Conservation (phyloP, 2,329 filamentous ascomycete species). For the Aureobasidium musti region DNA sequence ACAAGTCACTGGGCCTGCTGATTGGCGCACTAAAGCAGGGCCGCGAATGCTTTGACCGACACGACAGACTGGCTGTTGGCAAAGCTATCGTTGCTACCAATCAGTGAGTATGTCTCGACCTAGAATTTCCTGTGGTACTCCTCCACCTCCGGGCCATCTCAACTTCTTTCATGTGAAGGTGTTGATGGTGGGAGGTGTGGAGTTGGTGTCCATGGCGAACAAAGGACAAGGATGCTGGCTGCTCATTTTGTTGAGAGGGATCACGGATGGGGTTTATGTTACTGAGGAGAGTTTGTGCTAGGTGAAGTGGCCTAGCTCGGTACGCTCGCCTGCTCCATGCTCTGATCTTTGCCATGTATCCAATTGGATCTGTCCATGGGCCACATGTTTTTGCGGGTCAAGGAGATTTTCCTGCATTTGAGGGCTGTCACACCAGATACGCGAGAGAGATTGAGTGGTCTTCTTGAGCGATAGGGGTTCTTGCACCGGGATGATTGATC, state of each 20-base stretch:
- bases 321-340: too few relatives aligned
- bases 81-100: slow-evolving; percentile 22
- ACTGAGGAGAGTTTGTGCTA: too few relatives aligned
- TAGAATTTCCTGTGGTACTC: background rate
- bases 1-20: slow-evolving; percentile 62
- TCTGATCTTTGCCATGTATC: background rate
- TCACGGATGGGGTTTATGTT: background rate
- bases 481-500: slow-evolving; percentile 9
- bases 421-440: background rate
- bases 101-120: background rate
- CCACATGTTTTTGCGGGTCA: background rate
- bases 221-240: slow-evolving; percentile 1
- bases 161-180: slow-evolving; percentile 10
- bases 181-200: background rate
- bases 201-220: background rate
- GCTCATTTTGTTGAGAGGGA: slow-evolving; percentile 5
- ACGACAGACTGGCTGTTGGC: slow-evolving; percentile 52
- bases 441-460: background rate
- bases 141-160: background rate
- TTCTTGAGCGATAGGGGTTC: background rate
- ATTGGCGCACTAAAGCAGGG: slow-evolving; percentile 70
- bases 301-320: background rate
- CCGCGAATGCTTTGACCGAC: slow-evolving; percentile 60
- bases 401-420: background rate
- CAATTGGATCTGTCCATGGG: background rate